Base-by-base conservation (phyloP, 2,329 filamentous ascomycete genomes). In the Ascomycota sp. region DNA sequence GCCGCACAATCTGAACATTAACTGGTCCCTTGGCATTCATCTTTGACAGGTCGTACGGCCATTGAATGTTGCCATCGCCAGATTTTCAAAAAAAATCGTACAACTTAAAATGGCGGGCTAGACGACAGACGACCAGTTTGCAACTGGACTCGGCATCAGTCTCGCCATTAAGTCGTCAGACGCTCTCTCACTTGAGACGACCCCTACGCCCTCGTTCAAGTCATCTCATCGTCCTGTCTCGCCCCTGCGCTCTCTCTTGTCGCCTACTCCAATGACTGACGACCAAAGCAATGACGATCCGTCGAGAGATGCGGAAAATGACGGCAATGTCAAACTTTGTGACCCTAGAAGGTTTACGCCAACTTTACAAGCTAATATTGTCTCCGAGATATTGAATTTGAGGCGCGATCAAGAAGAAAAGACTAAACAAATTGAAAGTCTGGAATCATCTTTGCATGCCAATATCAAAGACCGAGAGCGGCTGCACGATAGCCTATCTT, bases 261-360 rank as follows among this genome's bases (percentile, higher is more conserved):
- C 78, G 1, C 71, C 75, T 5, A 57, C 63, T 4, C 57, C 58
- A 9, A 38, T 61, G 28, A 42, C 51, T 5, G 52, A 46, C 25
- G 57, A 57, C 20, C 56, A 52, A 36, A 47, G 44, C 8, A 35
- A 40, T 7, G 67, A 67, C 37, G 53, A 69, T 41, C 55, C 60
- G 13, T 65, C 66, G 10, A 58, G 62, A 33, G 73, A 81, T 45
- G 51, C 69, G 17, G 55, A 59, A 15, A 65, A 56, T 32, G 72
- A 86, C 38, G 77, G 86, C 37, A 69, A 58, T 27, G 71, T 83
- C 33, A 65, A 68, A 40, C 72, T 82, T 15, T 60, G 94, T 20
- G 89, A 98, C 45, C 83, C 89, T 3, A 72, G 86, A 32, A 70
- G 89, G 23, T 94, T 98, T 46, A 98, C 89, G 0, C 89, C 89